Base-by-base conservation (phyloP, 257 asterid genomes). In the Nicotiana tomentosiformis region DNA sequence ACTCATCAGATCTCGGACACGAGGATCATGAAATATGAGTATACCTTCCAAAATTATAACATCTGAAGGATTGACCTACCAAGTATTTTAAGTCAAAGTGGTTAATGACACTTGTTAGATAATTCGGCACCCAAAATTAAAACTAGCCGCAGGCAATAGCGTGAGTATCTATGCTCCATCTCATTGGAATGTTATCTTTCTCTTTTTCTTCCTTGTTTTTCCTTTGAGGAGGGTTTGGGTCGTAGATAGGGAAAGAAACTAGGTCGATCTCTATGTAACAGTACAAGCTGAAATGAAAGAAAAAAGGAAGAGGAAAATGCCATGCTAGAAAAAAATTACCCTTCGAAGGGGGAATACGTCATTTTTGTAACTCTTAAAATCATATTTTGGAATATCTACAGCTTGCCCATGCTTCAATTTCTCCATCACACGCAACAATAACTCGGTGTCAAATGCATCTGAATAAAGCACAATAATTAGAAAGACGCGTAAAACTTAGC, bases 41-140 rank as follows among this genome's bases (percentile, higher is more conserved):
- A 96, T 96, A 78, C 99, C 99, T 90, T 94, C 98, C 88, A 96
- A 87, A 87, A 96, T 94, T 84, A 92, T 96, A 81, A 96, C 99
- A 67, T 96, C 99, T 0, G 98, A 96, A 61, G 98, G 98, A 91
- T 96, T 96, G 61, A 96, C 98, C 99, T 96, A 93, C 65, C 77
- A 89, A 74, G 81, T 82, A 68, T 66, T 80, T 80, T 6, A 77
- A 43, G 17, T 37, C 14, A 76, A 65, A 46, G 77, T 26, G 11
- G 35, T 76, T 2, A 64, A 60, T 49, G 79, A 72, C 20, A 65
- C 70, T 55, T 15, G 1, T n/a, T 20, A 69, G 35, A 39, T 72
- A 46, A 70, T 43, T 70, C 11, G 23, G 12, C 33, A 20, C 20
- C 55, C 2, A 39, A 43, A 70, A 43, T n/a, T 5, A 43, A 43